Base-by-base conservation (phyloP, 2,329 filamentous ascomycete genomes). In the Chaetomiaceae sp. region DNA sequence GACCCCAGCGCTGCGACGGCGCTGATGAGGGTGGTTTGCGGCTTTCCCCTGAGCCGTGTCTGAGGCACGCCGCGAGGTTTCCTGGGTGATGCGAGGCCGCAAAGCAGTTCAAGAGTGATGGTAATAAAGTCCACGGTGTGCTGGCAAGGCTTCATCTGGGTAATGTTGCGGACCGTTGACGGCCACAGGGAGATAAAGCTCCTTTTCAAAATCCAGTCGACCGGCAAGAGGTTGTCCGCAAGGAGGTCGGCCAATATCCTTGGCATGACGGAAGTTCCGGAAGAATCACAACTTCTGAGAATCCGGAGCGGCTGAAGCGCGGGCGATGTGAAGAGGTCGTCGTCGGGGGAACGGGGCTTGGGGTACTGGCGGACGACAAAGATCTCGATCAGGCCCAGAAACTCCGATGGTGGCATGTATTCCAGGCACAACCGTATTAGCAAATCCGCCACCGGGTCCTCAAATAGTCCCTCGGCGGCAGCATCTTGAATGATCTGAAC, bases 141-240 rank as follows among this genome's bases (percentile, higher is more conserved):
- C 16, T 65, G 53, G 48, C 67, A 68, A 3, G 52, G 34, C 11
- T 61, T 53, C 33, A 33, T 62, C 8, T 63, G 58, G 1, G 71
- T 69, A 14, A 78, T 53, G 7, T 56, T 57, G 18, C 68, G 68
- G 18, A 73, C 63, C 3, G 71, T 65, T 9, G 62, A 58, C 3
- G 65, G 66, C 75, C 75, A 79, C 25, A 76, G 37, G 1, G 57
- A 53, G n/a, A 65, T 61, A 49, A 77, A 73, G 3, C 67, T 69
- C 21, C 60, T 64, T 0, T 73, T 75, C 5, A 70, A 69, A 23
- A 79, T 62, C 76, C 76, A 79, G 9, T 70, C 66, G 4, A 65
- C 47, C 0, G 73, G 73, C 21, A 79, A 58, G 4, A 57, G 53
- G 1, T 65, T 65, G 29, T 57, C 60, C 4, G 63, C 58, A 21